phyloP scores from a whole-genome alignment of 306 rosid species.

The Acacia acuminata region DNA sequence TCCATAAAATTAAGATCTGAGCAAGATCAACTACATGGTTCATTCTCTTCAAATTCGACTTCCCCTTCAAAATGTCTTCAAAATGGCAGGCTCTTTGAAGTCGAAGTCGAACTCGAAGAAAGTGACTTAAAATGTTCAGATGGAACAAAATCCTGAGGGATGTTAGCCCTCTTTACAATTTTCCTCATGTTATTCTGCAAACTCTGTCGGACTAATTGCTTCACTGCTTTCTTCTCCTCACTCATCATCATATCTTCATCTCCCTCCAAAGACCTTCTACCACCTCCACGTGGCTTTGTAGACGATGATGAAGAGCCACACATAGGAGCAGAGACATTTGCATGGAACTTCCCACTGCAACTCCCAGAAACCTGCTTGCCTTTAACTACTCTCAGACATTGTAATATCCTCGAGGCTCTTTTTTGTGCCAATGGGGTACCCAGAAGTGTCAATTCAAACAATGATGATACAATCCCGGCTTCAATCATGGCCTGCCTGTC shows the following conservation, averaged over 20 bases:
- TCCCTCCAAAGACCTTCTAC: conserved; percentile 49
- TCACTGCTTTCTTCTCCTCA: conserved; percentile 92
- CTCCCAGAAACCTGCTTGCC: conserved; percentile 72
- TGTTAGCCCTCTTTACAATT: conserved; percentile 87
- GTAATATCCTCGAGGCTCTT: conserved; percentile 91
- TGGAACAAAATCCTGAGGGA: conserved; percentile 89
- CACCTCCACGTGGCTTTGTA: conserved; percentile 45
- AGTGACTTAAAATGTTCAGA: conserved; percentile 88
- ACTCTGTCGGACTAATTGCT: conserved; percentile 86
- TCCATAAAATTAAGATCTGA: conserved; percentile 38
- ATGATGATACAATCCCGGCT: conserved; percentile 74
- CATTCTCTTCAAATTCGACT: conserved; percentile 38
- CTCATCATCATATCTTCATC: conserved; percentile 80
- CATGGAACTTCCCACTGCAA: conserved; percentile 30
- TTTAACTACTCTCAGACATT: conserved; percentile 74
- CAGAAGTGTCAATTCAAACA: conserved; percentile 85
- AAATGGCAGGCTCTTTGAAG: conserved; percentile 95
- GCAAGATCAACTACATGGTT: conserved; percentile 47
- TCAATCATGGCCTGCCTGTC: conserved; percentile 93
- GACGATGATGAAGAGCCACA: conserved; percentile 70
- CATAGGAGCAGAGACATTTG: conserved; percentile 78
- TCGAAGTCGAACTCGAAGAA: conserved; percentile 82
- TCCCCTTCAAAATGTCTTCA: conserved; percentile 47
- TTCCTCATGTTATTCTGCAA: conserved; percentile 92
- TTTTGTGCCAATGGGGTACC: conserved; percentile 94